phyloP scores from a whole-genome alignment of 306 rosid genomes.

The Ammopiptanthus mongolicus region DNA sequence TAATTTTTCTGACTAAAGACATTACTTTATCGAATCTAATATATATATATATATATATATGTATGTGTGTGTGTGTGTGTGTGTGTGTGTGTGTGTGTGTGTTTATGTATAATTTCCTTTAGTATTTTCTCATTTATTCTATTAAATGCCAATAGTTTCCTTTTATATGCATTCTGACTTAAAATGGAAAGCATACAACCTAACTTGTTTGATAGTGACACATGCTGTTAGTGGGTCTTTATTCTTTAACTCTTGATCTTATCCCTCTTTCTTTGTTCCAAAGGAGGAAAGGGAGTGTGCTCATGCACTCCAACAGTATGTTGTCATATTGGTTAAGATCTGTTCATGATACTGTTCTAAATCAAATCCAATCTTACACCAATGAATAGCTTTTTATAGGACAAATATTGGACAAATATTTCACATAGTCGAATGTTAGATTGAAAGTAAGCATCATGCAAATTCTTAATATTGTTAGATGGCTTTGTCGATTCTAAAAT shows the following conservation, averaged over 20 bases:
- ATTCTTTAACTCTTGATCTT: neutral
- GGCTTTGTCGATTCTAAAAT: slow-evolving; percentile 13
- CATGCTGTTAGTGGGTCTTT: neutral
- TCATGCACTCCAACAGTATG: neutral
- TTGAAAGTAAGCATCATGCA: neutral
- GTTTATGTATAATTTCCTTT: too few species aligned
- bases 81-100: too few species aligned
- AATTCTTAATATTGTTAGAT: neutral
- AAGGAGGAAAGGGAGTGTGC: neutral
- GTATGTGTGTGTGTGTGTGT: too few species aligned
- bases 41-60: too few species aligned
- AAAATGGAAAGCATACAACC: neutral
- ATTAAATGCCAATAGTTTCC: neutral
- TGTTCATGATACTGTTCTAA: neutral
- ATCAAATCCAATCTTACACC: neutral
- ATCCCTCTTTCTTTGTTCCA: neutral
- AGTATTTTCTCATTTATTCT: neutral
- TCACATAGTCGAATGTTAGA: neutral
- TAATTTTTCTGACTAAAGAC: neutral
- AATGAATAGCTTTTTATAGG: neutral
- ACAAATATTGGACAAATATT: too few species aligned
- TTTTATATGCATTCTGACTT: neutral
- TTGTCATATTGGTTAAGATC: neutral
- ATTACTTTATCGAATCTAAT: neutral
- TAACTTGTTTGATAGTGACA: neutral